Percentiles rank a stretch among this genome's conserved stretches.
Conservation (phyloP, 257 asterid species). For the Solanum sejunctum region DNA sequence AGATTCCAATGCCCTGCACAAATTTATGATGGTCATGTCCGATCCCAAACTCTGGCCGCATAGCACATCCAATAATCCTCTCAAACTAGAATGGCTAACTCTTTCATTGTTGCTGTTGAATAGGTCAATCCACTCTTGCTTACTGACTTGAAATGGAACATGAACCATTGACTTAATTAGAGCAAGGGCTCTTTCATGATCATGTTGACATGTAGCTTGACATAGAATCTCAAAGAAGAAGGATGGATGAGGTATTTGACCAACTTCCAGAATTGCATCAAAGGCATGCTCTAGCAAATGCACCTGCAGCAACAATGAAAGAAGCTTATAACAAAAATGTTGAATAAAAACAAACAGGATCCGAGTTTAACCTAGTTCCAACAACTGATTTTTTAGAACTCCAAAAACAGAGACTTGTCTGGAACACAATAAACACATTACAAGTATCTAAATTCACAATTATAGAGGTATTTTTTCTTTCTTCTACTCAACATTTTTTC, state of each 20-base stretch:
- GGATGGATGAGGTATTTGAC: constrained; percentile 57
- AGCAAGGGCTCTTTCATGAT: constrained; percentile 36
- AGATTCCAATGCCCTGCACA: constrained; percentile 42
- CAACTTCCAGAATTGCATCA: constrained; percentile 58
- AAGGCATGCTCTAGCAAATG: constrained; percentile 87
- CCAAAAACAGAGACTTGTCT: background rate
- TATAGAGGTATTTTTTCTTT: background rate
- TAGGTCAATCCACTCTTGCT: constrained; percentile 49
- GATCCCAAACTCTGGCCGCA: constrained; percentile 18
- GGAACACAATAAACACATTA: background rate
- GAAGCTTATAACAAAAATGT: background rate
- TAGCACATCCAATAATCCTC: constrained; percentile 29
- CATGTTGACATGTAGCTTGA: constrained; percentile 33
- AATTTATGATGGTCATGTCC: constrained; percentile 43
- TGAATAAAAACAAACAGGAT: background rate
- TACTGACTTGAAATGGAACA: constrained; percentile 59
- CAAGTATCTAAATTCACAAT: background rate
- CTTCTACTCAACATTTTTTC: background rate
- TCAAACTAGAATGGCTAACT: constrained; percentile 23
- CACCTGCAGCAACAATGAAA: constrained; percentile 33
- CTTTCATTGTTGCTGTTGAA: constrained; percentile 41
- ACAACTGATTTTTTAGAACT: background rate
- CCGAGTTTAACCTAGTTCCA: background rate
- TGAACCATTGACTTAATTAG: constrained; percentile 47
- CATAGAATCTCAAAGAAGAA: constrained; percentile 61